Evolutionary conservation across 768 basidiomycete genomes (phyloP), one percentile per base, ranked within the genome.

Genomic region (Kwoniella europaea): DNA sequence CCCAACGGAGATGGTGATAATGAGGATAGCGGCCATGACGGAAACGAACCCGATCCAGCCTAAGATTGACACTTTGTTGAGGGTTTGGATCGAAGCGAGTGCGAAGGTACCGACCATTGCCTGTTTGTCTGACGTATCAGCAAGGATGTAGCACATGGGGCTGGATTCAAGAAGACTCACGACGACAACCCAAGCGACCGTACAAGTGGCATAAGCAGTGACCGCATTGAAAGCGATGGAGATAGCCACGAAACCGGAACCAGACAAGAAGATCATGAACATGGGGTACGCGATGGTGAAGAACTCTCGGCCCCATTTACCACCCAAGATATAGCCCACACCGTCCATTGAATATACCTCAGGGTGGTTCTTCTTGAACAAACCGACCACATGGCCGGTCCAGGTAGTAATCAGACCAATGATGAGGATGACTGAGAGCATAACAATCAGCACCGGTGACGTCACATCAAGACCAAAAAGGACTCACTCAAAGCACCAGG

Each of bases 141-240:
- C 44, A 41, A 1, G 16, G 29, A n/a, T 41, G 27, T 15, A 7
- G 22, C 54, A 9, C 12, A 41, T 18, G 5, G 6, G 15, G n/a
- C 6, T 16, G 52, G 12, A 22, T 5, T 22, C 7, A 54, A 46
- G 16, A 35, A 35, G 44, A 67, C 62, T 53, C 29, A 69, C 75
- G 1, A 76, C 69, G 7, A 67, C 69, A 60, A 76, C 75, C 66
- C 68, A 79, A 27, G 72, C 74, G 9, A 75, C 78, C 16, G 78
- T 79, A 56, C 78, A 79, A 2, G 78, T 75, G 7, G 65, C 78
- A 57, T 79, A 71, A 15, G 68, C 64, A 10, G 78, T 67, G 15
- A 79, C 68, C 61, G 76, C 76, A 65, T 79, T 79, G 53, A 79
- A 71, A 50, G 74, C 78, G 67, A 79, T 74, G 0, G 76, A 75